Evolutionary conservation across 805 yeast genomes (phyloP).

Genomic region (Candida khao-thaluensis): DNA sequence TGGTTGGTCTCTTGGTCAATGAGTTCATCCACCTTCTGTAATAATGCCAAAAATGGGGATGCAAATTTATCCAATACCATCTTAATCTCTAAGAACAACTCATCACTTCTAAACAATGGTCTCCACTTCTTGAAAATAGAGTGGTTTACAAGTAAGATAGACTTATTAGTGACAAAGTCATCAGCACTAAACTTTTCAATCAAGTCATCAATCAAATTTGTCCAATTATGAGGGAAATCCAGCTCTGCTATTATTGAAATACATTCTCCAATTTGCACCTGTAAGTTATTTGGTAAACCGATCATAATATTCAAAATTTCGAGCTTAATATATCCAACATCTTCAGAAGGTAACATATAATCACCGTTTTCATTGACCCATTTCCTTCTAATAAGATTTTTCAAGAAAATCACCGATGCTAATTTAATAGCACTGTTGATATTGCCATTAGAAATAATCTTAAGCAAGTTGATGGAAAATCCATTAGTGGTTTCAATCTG

Average conservation of each 20-base stretch:
- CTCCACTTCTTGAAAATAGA: conserved; percentile 97
- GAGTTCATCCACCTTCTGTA: conserved; percentile 63
- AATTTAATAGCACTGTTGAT: conserved; percentile 60
- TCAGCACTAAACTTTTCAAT: conserved; percentile 60
- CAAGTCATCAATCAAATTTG: conserved; percentile 67
- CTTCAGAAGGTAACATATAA: conserved; percentile 58
- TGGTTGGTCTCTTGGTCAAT: conserved; percentile 44
- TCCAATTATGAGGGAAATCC: conserved; percentile 94
- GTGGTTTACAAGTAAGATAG: conserved; percentile 89
- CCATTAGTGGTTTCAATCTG: conserved; percentile 66
- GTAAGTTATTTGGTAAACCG: conserved; percentile 71
- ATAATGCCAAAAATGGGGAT: conserved; percentile 70
- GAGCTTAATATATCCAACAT: conserved; percentile 64
- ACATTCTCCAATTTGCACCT: conserved; percentile 93
- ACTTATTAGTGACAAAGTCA: conserved; percentile 76
- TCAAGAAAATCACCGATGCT: conserved; percentile 89
- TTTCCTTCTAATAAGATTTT: conserved; percentile 76
- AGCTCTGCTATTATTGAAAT: conserved; percentile 90
- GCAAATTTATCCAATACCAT: conserved; percentile 83
- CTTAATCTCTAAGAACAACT: conserved; percentile 80
- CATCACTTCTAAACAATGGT: conserved; percentile 89
- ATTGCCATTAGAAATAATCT: conserved; percentile 66
- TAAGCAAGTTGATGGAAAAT: conserved; percentile 72
- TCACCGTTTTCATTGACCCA: conserved; percentile 93
- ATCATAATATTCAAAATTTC: conserved; percentile 90